Evolutionary conservation across 371 early-diverging fungal species (phyloP).

Genomic region (Apophysomyces elegans): DNA sequence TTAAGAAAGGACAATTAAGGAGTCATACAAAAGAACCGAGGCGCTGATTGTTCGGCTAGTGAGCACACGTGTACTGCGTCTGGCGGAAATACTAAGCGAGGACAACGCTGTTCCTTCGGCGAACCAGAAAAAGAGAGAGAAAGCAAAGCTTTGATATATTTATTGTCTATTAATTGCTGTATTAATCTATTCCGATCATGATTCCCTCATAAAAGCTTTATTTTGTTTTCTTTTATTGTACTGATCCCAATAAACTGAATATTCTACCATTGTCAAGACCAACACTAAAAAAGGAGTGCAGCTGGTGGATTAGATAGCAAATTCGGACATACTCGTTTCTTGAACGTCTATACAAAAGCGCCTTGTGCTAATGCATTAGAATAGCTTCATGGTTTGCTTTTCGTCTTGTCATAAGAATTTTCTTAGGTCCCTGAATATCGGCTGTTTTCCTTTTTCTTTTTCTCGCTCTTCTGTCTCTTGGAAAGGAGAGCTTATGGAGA

Average conservation of each 20-base stretch:
- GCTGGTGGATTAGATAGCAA: neutral
- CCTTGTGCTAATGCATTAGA: too few species aligned
- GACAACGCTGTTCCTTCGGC: constrained; percentile 23
- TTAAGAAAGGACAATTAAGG: too few species aligned
- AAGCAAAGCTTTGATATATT: constrained; percentile 13
- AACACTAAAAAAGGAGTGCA: neutral
- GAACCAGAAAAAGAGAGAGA: constrained; percentile 26
- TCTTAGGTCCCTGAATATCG: neutral
- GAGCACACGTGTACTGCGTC: constrained; percentile 30
- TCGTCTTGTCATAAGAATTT: too few species aligned
- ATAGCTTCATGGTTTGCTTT: too few species aligned
- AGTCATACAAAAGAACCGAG: too few species aligned
- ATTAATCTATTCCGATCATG: neutral
- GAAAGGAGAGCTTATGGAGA: neutral
- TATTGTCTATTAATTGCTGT: neutral
- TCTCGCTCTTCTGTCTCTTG: too few species aligned
- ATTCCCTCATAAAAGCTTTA: neutral
- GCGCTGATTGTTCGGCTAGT: constrained; percentile 10
- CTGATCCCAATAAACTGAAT: too few species aligned
- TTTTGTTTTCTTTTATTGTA: too few species aligned
- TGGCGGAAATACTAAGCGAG: constrained; percentile 26
- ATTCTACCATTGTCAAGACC: neutral
- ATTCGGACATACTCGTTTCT: neutral
- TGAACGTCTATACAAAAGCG: too few species aligned
- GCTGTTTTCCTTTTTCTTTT: too few species aligned